Evolutionary conservation across 768 basidiomycete genomes (phyloP), one percentile per base, ranked within the genome.

Genomic region (Tylopilus sp.): DNA sequence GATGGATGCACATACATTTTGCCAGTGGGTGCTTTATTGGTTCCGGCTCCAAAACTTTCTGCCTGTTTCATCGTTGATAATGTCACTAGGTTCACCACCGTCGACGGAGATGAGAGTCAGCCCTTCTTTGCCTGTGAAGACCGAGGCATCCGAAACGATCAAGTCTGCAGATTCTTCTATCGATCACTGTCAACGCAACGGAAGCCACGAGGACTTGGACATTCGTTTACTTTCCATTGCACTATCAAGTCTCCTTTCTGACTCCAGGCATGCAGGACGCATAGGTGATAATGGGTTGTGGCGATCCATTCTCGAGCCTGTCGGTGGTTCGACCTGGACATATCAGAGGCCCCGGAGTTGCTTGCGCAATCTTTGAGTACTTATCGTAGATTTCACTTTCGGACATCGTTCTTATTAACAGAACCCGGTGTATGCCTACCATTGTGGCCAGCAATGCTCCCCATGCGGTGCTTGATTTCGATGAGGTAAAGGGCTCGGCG

Each of bases 1-100:
- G 52, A 57, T 53, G 49, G 55, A 60, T 26, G 43, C 53, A 25
- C 47, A 21, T 61, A 48, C 19, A 51, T 45, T 21, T 47, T 42
- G 25, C n/a, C n/a, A n/a, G n/a, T n/a, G n/a, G 24, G 45, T 33
- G 59, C 52, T 13, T 34, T 61, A 45, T 48, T 40, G 21, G 41
- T 19, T 38, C 55, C 55, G 4, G 44, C 61, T 16, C 59, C 52
- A 12, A 50, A 17, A 11, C 50, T 52, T 45, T 61, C 59, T 7
- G 36, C 51, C 4, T 37, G 37, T 34, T 14, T 47, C 6, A 17
- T 40, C 19, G n/a, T 17, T 2, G 52, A 24, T n/a, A 16, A 17
- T 19, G 48, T 14, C 13, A 19, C n/a, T 25, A 24, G 2, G 19
- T 4, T 38, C 33, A n/a, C n/a, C 33, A 16, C 48, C 44, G 17